Conservation (phyloP, 108 stramenopile species). For the Cyclotella cryptica region DNA sequence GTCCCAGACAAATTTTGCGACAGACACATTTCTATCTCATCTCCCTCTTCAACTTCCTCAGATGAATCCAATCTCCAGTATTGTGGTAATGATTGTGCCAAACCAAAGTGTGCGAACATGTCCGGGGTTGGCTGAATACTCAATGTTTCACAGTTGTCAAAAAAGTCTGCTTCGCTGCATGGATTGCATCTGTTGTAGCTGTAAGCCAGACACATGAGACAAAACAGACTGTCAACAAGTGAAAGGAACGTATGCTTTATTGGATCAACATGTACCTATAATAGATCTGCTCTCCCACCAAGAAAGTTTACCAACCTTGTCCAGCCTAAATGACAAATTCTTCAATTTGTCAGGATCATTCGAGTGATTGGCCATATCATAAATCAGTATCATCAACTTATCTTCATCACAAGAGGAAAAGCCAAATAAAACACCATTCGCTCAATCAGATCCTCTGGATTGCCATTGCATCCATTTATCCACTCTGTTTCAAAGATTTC, state of each 20-base stretch:
- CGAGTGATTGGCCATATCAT: constrained; percentile 56
- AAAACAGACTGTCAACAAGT: not conserved
- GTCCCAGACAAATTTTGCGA: constrained; percentile 19
- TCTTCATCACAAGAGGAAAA: constrained; percentile 34
- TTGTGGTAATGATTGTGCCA: constrained; percentile 42
- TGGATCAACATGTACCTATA: constrained; percentile 1
- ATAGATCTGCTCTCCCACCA: constrained; percentile 50
- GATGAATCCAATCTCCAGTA: too few species aligned
- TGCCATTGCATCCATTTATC: constrained; percentile 34
- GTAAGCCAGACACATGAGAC: too few species aligned
- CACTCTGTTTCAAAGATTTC: too few species aligned
- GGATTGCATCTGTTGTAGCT: too few species aligned
- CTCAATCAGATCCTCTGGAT: constrained; percentile 17
- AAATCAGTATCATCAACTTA: constrained; percentile 49
- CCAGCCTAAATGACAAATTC: constrained; percentile 39
- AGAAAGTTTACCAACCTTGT: constrained; percentile 26
- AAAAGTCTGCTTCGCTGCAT: too few species aligned
- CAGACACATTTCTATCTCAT: too few species aligned
- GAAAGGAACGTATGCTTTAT: not conserved
- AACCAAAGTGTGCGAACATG: constrained; percentile 48
- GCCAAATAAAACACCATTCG: constrained; percentile 22
- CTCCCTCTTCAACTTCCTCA: too few species aligned
- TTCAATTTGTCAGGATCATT: constrained; percentile 49
- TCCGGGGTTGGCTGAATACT: constrained; percentile 32
- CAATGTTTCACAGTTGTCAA: constrained; percentile 42